Evolutionary conservation across 23 red algal species (phyloP), one percentile per base, ranked within the genome.

Genomic region (Gracilaria vermiculophylla): DNA sequence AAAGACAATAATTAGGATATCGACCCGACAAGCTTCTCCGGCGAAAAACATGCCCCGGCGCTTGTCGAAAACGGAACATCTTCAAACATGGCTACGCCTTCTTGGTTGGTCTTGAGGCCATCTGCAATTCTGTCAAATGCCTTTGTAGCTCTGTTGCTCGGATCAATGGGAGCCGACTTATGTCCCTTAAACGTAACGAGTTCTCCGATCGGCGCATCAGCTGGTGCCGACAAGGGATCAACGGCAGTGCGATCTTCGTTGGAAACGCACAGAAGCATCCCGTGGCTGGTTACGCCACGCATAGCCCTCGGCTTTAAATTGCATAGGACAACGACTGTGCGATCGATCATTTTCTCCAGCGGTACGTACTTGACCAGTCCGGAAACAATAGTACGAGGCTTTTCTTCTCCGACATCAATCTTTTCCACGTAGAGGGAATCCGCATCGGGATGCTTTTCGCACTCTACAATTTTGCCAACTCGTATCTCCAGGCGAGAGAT

Each of bases 71-170:
- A 94, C 23, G 81, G 62, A n/a, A 91, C 88, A 51, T 86, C 80
- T 69, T 91, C 74, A 71, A 76, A 96, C 78, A 81, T 78, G 5
- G 94, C 94, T 14, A 96, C 83, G 6, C 94, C 94, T 12, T 75
- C 61, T 33, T 50, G 24, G 45, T 80, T 54, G 13, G 94, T 96
- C 25, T 60, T 71, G 29, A 96, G 42, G 12, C 75, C 81, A 21
- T 36, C 50, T 15, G 53, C 79, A 10, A 96, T 71, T 41, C 86
- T 78, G 67, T 96, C 94, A 81, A 96, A 96, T 1, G 94, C 94
- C 64, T 96, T 96, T 16, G 78, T 86, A n/a, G 85, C 94, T n/a
- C 94, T 70, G 54, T 96, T 96, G 40, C 94, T 80, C 3, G 94
- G 78, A 37, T 75, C 86, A 25, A 91, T 74, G 5, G 86, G 86